phyloP scores from a whole-genome alignment of 2,329 filamentous ascomycete genomes.

The Fusarium sublunatum region DNA sequence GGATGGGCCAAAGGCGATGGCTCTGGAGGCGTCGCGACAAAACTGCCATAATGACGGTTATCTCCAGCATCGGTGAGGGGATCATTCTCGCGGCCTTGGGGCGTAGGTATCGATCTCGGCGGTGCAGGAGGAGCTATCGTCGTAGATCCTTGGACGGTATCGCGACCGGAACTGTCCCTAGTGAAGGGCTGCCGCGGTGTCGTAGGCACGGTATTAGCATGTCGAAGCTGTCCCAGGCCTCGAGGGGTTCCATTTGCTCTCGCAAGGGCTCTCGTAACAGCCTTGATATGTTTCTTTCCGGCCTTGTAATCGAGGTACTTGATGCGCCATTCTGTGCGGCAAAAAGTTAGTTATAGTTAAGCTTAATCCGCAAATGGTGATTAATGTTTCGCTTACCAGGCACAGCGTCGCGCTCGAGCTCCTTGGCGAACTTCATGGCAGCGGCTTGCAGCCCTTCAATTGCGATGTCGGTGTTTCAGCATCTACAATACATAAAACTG shows the following conservation, averaged over 20 bases:
- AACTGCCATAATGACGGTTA: slow-evolving; percentile 64
- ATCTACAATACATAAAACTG: slow-evolving; percentile 31
- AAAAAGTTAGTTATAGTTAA: slow-evolving; percentile 7
- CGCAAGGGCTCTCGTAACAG: slow-evolving; percentile 77
- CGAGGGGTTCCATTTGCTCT: slow-evolving; percentile 66
- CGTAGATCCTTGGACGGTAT: slow-evolving; percentile 13
- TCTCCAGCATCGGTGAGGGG: slow-evolving; percentile 54
- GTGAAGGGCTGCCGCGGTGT: slow-evolving; percentile 34
- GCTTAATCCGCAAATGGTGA: slow-evolving; percentile 6
- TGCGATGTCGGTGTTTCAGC: slow-evolving; percentile 12
- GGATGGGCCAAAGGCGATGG: slow-evolving; percentile 41
- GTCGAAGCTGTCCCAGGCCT: slow-evolving; percentile 49
- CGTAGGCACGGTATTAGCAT: slow-evolving; percentile 47
- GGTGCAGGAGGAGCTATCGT: slow-evolving; percentile 23
- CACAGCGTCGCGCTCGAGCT: slow-evolving; percentile 87
- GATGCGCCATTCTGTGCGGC: slow-evolving; percentile 79
- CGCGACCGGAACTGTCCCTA: slow-evolving; percentile 12
- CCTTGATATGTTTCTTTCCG: slow-evolving; percentile 94
- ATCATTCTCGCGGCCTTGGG: slow-evolving; percentile 52
- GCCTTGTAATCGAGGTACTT: slow-evolving; percentile 97
- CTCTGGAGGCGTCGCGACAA: slow-evolving; percentile 57
- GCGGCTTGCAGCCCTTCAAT: slow-evolving; percentile 25
- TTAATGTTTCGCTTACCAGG: slow-evolving; percentile 66
- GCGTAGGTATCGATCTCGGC: slow-evolving; percentile 37
- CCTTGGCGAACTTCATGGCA: slow-evolving; percentile 75